Base-by-base conservation (phyloP, 2,329 filamentous ascomycete genomes). In the Aspergillaceae sp. region DNA sequence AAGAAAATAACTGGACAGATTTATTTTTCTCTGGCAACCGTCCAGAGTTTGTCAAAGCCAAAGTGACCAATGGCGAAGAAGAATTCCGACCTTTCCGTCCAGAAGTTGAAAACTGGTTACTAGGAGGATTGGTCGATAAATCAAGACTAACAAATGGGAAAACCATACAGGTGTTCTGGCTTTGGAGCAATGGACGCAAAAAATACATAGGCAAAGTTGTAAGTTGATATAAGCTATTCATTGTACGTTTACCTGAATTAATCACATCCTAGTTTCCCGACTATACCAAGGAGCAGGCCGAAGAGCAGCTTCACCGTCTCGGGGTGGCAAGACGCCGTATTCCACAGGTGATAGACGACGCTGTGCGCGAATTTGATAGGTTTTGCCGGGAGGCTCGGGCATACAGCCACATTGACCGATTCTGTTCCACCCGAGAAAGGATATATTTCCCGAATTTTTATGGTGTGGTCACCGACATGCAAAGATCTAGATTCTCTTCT, bases 81-180 rank as follows among this genome's bases (percentile, higher is more conserved):
- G 32, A 36, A n/a, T 46, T 46, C 28, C 44, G 44, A 46, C 7
- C 28, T 19, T 42, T 30, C 37, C 43, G 9, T 38, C 26, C 47
- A 19, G 41, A 47, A 36, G 41, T 28, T 41, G 29, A 47, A 11
- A 8, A 34, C 32, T 51, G 46, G 46, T 41, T 35, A 33, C 29
- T 51, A 33, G 43, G 49, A 41, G 28, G n/a, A 7, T 37, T 42
- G 27, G 43, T 40, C 6, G 49, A 46, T 28, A 48, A 41, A 42
- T 9, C 40, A 5, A 42, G 47, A 42, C 41, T 6, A 29, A 40
- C 40, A 42, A 19, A 49, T 46, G 34, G n/a, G 19, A 41, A 30
- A 33, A 42, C 9, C 4, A 49, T 49, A 43, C 44, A 51, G 29
- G 49, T 51, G 40, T 49, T 49, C 37, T 51, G 49, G 49, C 47